Percentiles rank a stretch among this genome's conserved stretches.
Evolutionary conservation across 352 stramenopile species (phyloP).

Genomic region (Globisporangium recalcitrans): DNA sequence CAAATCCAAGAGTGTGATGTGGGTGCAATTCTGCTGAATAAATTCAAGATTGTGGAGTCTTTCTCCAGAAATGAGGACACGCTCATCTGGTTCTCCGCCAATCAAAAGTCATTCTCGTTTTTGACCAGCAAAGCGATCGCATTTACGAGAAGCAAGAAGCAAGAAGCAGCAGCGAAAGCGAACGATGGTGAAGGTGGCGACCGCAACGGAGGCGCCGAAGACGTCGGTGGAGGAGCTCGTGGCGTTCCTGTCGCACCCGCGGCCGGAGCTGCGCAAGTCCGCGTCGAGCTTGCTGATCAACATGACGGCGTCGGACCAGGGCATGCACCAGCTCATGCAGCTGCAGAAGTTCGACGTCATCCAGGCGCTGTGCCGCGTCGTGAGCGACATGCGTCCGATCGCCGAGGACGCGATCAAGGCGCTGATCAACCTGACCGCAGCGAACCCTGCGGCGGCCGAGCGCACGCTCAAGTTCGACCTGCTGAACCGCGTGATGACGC

Average conservation of each 20-base stretch:
- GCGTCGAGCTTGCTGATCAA: slow-evolving; percentile 76
- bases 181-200: slow-evolving; percentile 34
- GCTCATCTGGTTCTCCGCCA: slow-evolving; percentile 1
- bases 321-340: slow-evolving; percentile 70
- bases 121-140: slow-evolving; percentile 13
- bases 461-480: slow-evolving; percentile 73
- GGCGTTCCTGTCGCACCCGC: slow-evolving; percentile 72
- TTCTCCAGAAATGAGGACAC: too few relatives aligned
- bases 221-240: slow-evolving; percentile 84
- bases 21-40: background rate
- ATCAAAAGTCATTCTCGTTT: slow-evolving; percentile 2
- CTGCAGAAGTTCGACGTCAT: slow-evolving; percentile 69
- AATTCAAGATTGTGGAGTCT: background rate
- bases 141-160: slow-evolving; percentile 5
- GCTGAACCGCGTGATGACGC: slow-evolving; percentile 84
- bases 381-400: slow-evolving; percentile 81
- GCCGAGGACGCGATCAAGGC: slow-evolving; percentile 83
- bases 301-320: slow-evolving; percentile 79
- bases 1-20: background rate
- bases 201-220: slow-evolving; percentile 37
- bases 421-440: slow-evolving; percentile 82
- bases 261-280: slow-evolving; percentile 82
- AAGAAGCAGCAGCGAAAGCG: background rate
- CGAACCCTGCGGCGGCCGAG: slow-evolving; percentile 60
- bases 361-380: slow-evolving; percentile 68